Conservation (phyloP, 2,329 filamentous ascomycete species). For the Colletotrichum limetticola region DNA sequence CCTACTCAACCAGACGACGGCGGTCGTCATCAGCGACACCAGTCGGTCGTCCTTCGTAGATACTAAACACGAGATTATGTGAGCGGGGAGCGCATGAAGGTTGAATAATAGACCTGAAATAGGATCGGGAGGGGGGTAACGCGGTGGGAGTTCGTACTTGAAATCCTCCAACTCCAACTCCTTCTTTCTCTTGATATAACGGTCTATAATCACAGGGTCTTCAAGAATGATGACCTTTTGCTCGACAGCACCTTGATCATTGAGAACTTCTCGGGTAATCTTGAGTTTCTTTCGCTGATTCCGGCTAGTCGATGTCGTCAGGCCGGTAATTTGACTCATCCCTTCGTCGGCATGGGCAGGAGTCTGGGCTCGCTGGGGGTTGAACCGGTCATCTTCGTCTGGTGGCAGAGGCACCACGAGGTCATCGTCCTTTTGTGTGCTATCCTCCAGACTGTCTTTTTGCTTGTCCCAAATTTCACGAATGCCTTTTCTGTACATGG, state of each 20-base stretch:
- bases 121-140: conserved; percentile 20
- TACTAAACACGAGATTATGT: conserved; percentile 35
- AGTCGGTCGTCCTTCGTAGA: conserved; percentile 37
- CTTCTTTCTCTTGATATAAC: conserved; percentile 84
- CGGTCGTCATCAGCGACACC: conserved; percentile 35
- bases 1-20: conserved; percentile 36
- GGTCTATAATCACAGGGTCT: conserved; percentile 87
- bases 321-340: conserved; percentile 79
- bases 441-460: conserved; percentile 79
- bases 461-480: conserved; percentile 93
- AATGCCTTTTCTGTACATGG: conserved; percentile 91
- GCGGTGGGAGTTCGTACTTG: conserved; percentile 33
- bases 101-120: conserved; percentile 27
- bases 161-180: conserved; percentile 72
- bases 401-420: conserved; percentile 65
- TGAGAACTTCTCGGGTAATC: conserved; percentile 74
- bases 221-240: conserved; percentile 76
- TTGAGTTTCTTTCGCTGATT: conserved; percentile 73
- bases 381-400: conserved; percentile 75
- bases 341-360: conserved; percentile 81
- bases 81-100: conserved; percentile 33
- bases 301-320: conserved; percentile 74
- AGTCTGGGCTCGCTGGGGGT: conserved; percentile 75
- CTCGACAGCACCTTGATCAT: conserved; percentile 62
- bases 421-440: conserved; percentile 73